Base-by-base conservation (phyloP, 1,139 yeast species). In the Nakaseomyces sp. region DNA sequence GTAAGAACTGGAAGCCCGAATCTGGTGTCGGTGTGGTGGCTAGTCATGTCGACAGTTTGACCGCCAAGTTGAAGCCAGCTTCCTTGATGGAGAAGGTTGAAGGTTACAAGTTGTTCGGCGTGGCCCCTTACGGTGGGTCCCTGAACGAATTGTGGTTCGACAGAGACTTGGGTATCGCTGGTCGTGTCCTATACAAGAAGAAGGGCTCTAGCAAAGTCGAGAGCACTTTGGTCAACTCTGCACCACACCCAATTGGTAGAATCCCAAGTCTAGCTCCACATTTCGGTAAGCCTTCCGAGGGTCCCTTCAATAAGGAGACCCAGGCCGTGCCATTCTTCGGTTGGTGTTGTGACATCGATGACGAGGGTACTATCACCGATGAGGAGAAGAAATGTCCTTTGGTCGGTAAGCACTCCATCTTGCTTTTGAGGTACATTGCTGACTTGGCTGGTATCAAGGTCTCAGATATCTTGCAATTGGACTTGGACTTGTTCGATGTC, bases 251-350 rank as follows among this genome's bases (percentile, higher is more conserved):
- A 45, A 71, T 80, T 56, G 86, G 81, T 4, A 74, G 72, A 51
- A 76, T 80, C 42, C 83, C 86, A 2, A 68, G 81, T 1, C 65
- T 79, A 53, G 85, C 86, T 3, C 81, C 80, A 4, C 85, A 79
- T 64, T 79, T 79, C 54, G 85, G 84, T 25, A 64, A 68, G 7
- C 66, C 63, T 10, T 64, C 80, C 1, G 59, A 57, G 8, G 74
- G 74, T 12, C 77, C 79, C 1, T 76, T 75, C 57, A 78, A 79
- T 60, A 66, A 60, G 43, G 86, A 80, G 58, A 77, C 80, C 15
- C 73, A 76, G 52, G 76, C 80, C 31, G 77, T 78, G 10, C 87
- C 87, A 1, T 73, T 79, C 2, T 63, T 76, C 41, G 83, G 81
- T 0, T 77, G 64, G 54, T 53, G 62, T 10, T 50, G 55, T 8